These are phyloP conservation scores for Ustilago xerochloae DNA, from an alignment of 1,284 basidiomycete species.

Conservation along the genomic window DNA sequence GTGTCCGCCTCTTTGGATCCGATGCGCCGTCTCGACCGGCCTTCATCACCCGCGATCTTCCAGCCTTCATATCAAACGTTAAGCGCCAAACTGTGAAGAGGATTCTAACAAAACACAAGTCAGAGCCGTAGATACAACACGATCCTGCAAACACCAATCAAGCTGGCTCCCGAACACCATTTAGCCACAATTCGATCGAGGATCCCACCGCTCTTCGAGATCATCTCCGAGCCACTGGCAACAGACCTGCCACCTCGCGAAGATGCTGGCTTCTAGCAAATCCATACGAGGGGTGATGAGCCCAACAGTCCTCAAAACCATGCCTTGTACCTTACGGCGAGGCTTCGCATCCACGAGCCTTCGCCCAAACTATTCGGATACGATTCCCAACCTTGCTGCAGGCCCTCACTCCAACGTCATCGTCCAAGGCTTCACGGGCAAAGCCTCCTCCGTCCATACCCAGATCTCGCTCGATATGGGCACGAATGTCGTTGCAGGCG, in stretches of 20 bases:
- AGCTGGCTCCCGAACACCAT: too few species aligned
- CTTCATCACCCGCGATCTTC: not conserved
- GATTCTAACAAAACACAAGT: too few species aligned
- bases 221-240: too few species aligned
- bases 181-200: too few species aligned
- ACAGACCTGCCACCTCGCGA: not conserved
- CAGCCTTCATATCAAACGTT: not conserved
- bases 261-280: not conserved
- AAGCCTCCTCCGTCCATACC: conserved; percentile 49
- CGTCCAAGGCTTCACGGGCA: conserved; percentile 62
- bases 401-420: conserved; percentile 49
- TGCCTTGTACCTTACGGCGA: conserved; percentile 1
- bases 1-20: not conserved
- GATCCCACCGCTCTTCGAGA: too few species aligned
- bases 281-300: not conserved
- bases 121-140: too few species aligned
- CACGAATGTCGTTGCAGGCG: conserved; percentile 56
- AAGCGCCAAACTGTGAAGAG: too few species aligned
- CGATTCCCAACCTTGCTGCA: conserved; percentile 45
- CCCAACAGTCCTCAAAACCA: not conserved
- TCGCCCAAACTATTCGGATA: conserved; percentile 29
- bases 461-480: conserved; percentile 52
- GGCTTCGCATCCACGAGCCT: not conserved
- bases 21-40: not conserved
- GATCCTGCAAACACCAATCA: too few species aligned